phyloP scores from a whole-genome alignment of 176 grass and related monocot genomes.

The Eragrostis curvula region DNA sequence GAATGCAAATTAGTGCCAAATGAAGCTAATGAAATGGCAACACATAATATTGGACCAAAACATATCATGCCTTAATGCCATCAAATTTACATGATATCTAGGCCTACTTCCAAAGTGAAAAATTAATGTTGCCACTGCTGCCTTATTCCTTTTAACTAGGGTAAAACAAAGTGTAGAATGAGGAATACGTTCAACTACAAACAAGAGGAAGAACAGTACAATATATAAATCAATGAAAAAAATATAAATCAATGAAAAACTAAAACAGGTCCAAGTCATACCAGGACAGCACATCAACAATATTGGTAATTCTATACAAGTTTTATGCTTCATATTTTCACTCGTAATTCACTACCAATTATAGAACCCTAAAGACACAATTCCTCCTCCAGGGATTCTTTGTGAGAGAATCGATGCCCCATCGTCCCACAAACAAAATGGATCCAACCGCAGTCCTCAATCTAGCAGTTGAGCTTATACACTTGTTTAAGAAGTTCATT shows the following conservation, averaged over 20 bases:
- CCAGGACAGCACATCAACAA: background rate
- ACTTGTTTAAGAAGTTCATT: background rate
- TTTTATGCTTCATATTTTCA: background rate
- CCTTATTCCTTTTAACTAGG: background rate
- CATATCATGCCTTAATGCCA: background rate
- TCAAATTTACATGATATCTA: background rate
- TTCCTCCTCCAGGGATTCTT: background rate
- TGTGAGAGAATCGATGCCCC: background rate
- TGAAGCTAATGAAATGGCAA: background rate
- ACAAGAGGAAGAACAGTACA: background rate
- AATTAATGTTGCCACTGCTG: background rate
- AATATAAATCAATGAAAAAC: background rate
- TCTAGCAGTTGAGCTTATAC: background rate
- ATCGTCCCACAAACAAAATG: background rate
- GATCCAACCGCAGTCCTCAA: background rate
- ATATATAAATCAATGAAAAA: background rate
- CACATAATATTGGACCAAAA: background rate
- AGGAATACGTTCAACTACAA: background rate
- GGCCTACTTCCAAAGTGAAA: background rate
- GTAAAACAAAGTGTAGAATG: background rate
- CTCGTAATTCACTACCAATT: background rate
- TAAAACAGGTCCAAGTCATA: background rate
- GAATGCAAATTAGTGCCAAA: background rate
- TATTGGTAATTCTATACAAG: background rate
- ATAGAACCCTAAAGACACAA: background rate